These are phyloP conservation scores for Hypoxylon sp. DNA, from an alignment of 2,329 filamentous ascomycete species.

Conservation along the genomic window DNA sequence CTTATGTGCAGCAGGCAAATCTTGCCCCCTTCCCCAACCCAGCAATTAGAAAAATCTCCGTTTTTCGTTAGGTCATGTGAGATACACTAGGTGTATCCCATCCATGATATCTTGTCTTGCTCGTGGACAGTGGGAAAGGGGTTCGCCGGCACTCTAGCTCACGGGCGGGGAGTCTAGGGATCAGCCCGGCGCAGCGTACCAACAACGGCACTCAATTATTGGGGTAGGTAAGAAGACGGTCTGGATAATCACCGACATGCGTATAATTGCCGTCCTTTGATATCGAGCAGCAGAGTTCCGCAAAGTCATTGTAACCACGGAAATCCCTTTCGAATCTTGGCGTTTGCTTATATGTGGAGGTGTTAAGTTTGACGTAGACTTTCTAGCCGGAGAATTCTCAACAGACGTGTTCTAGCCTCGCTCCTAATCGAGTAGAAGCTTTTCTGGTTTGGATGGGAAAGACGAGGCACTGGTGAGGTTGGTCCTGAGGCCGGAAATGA, in stretches of 20 bases:
- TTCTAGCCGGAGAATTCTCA: conserved; percentile 29
- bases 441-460: conserved; percentile 14
- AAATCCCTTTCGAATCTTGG: background rate
- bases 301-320: background rate
- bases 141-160: conserved; percentile 7
- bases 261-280: background rate
- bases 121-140: conserved; percentile 13
- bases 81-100: conserved; percentile 6
- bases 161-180: conserved; percentile 27
- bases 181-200: conserved; percentile 28
- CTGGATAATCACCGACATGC: background rate
- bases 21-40: conserved; percentile 23
- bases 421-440: conserved; percentile 23
- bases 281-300: background rate
- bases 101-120: background rate
- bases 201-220: conserved; percentile 15
- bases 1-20: conserved; percentile 1
- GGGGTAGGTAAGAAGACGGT: background rate
- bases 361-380: conserved; percentile 4
- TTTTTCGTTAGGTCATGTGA: conserved; percentile 29
- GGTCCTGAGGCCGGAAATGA: conserved; percentile 42
- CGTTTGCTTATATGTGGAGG: conserved; percentile 1
- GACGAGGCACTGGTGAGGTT: conserved; percentile 19
- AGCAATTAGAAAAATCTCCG: conserved; percentile 23
- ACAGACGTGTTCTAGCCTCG: conserved; percentile 24